Evolutionary conservation across 2,329 filamentous ascomycete genomes (phyloP), one percentile per base, ranked within the genome.

Genomic region (Leptographium lundbergii): DNA sequence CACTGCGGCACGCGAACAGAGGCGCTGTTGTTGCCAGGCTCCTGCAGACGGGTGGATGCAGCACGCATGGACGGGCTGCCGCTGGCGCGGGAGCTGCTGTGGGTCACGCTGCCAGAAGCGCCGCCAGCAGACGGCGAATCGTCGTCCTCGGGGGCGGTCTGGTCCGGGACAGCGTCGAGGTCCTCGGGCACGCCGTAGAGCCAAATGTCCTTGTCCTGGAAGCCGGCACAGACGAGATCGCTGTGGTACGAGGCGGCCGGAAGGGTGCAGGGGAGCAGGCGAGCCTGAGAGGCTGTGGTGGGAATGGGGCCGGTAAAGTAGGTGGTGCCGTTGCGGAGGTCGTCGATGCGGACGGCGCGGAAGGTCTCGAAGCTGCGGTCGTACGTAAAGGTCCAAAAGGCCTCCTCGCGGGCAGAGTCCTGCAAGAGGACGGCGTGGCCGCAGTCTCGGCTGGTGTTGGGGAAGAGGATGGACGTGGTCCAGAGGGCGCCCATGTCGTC

Each of bases 391-490:
- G 88, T 81, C 87, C 87, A 92, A 61, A 76, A 81, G 29, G 86
- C 83, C 69, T 90, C 88, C 58, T 84, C 81, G 47, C 80, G 73
- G 56, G 73, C 75, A 5, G 79, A 80, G 61, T 82, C 76, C 64
- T 83, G 81, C 19, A 92, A 74, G 53, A 92, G 70, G 1, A 87
- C 84, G 24, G 87, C 87, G 70, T 91, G 87, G 64, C 86, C 90
- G 67, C 87, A 91, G 64, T 89, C 86, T 56, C 84, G 81, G 64
- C 85, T 89, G n/a, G 84, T 86, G 65, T 91, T 89, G 4, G 89
- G 88, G 59, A 92, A 92, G 3, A 94, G 74, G 53, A 94, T 91
- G 39, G 90, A 91, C 0, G 88, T 90, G 7, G 89, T 92, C 89
- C 89, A 94, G 67, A 92, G 79, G 27, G 85, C 81, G 68, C 85